Evolutionary conservation across 2,329 filamentous ascomycete genomes (phyloP).

Genomic region (Colletotrichum cuscutae): DNA sequence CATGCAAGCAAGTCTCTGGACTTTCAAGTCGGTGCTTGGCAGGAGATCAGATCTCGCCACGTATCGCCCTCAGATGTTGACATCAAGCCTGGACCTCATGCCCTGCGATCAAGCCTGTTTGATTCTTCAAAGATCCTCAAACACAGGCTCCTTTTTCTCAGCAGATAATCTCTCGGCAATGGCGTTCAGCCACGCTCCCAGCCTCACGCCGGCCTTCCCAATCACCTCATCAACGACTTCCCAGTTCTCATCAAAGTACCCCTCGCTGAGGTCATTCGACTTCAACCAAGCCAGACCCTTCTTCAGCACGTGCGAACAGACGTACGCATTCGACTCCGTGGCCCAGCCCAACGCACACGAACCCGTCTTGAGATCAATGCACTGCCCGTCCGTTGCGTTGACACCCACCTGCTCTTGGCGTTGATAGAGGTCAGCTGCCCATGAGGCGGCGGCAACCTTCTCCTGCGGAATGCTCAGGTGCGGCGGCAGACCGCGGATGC

Average conservation of each 20-base stretch:
- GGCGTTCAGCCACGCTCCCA: slow-evolving; percentile 32
- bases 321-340: slow-evolving; percentile 25
- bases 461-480: slow-evolving; percentile 22
- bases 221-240: slow-evolving; percentile 33
- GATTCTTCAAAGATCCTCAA: slow-evolving; percentile 20
- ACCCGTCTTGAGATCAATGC: slow-evolving; percentile 19
- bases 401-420: slow-evolving; percentile 17
- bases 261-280: slow-evolving; percentile 27
- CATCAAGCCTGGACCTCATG: too few species aligned
- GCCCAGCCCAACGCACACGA: slow-evolving; percentile 24
- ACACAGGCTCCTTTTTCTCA: not conserved
- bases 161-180: slow-evolving; percentile 20
- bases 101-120: slow-evolving; percentile 2
- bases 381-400: slow-evolving; percentile 13
- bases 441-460: slow-evolving; percentile 26
- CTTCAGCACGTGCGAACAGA: slow-evolving; percentile 31
- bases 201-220: slow-evolving; percentile 27
- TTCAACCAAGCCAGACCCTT: slow-evolving; percentile 17
- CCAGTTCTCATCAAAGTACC: slow-evolving; percentile 31
- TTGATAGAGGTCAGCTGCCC: slow-evolving; percentile 22
- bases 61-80: not conserved
- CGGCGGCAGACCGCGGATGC: slow-evolving; percentile 28
- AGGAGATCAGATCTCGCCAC: not conserved
- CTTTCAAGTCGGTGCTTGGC: slow-evolving; percentile 9
- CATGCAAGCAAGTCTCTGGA: not conserved